Percentiles rank a stretch among this genome's conserved stretches.
Evolutionary conservation across 495 filamentous ascomycete genomes (phyloP).

Genomic region (Patellaria atrata): DNA sequence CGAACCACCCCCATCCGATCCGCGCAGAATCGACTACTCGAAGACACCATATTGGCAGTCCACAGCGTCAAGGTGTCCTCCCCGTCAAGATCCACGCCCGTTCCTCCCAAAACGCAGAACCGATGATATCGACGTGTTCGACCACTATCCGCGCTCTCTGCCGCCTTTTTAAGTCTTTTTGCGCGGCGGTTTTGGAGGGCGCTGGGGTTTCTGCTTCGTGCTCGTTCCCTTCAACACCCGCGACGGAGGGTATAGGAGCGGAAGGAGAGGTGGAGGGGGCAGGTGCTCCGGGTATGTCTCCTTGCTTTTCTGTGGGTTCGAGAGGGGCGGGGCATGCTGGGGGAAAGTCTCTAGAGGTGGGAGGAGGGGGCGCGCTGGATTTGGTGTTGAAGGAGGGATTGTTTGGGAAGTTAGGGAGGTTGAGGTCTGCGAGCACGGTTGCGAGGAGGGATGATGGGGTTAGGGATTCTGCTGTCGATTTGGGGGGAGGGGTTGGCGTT

Average conservation of each 20-base stretch:
- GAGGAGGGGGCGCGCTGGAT: slow-evolving; percentile 9
- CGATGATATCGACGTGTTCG: slow-evolving; percentile 84
- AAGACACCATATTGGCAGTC: slow-evolving; percentile 31
- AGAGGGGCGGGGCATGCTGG: slow-evolving; percentile 8
- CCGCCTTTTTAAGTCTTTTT: slow-evolving; percentile 61
- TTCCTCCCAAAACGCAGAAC: slow-evolving; percentile 80
- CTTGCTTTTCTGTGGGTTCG: slow-evolving; percentile 3
- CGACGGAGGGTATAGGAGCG: background rate
- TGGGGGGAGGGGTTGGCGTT: slow-evolving; percentile 7
- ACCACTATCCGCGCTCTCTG: slow-evolving; percentile 63
- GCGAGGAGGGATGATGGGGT: background rate
- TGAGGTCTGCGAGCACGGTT: background rate
- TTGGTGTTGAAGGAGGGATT: slow-evolving; percentile 4
- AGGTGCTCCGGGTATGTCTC: slow-evolving; percentile 1
- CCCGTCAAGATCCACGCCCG: slow-evolving; percentile 75
- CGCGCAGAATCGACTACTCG: slow-evolving; percentile 28
- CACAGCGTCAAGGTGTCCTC: slow-evolving; percentile 51
- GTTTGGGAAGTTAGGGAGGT: background rate
- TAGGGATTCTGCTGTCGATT: slow-evolving; percentile 5
- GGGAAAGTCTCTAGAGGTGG: slow-evolving; percentile 3
- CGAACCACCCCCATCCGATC: slow-evolving; percentile 19
- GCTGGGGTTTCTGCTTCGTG: slow-evolving; percentile 12
- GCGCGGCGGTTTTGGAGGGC: slow-evolving; percentile 58
- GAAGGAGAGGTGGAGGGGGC: background rate
- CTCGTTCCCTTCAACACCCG: background rate